phyloP scores from a whole-genome alignment of 2,329 filamentous ascomycete genomes.

The Trichoderma guizhouense region DNA sequence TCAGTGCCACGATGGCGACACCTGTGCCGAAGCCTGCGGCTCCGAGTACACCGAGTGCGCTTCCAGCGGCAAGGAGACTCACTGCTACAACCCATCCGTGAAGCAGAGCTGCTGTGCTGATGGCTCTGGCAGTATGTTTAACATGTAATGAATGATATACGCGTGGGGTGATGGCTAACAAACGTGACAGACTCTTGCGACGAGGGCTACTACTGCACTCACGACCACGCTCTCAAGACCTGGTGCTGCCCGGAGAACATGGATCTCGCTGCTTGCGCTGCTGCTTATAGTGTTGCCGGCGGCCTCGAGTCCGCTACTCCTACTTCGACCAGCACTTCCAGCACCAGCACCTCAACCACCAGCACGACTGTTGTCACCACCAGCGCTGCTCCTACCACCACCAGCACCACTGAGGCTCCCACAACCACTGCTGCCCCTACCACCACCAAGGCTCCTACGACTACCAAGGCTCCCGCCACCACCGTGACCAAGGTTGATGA shows the following conservation, averaged over 20 bases:
- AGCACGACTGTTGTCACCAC: conserved; percentile 30
- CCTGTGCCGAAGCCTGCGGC: conserved; percentile 56
- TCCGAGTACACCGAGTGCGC: conserved; percentile 47
- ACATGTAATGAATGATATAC: not conserved
- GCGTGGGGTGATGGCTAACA: not conserved
- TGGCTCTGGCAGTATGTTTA: conserved; percentile 50
- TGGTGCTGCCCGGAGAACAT: conserved; percentile 60
- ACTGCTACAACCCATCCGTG: conserved; percentile 55
- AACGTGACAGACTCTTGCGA: conserved; percentile 53
- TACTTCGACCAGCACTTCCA: conserved; percentile 28
- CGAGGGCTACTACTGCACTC: conserved; percentile 60
- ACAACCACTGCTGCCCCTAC: conserved; percentile 27
- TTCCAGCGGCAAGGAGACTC: conserved; percentile 46
- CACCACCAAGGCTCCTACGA: conserved; percentile 23
- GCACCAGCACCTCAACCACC: conserved; percentile 22
- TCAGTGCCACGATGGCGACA: conserved; percentile 47
- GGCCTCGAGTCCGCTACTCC: conserved; percentile 41
- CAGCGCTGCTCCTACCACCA: conserved; percentile 22
- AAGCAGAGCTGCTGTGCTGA: conserved; percentile 57
- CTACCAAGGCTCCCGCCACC: conserved; percentile 29
- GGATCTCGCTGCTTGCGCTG: conserved; percentile 53
- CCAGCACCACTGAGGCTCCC: conserved; percentile 29
- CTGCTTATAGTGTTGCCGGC: conserved; percentile 47
- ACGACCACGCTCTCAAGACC: conserved; percentile 47
- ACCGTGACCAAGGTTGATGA: conserved; percentile 16